Conservation (phyloP, 192 early-diverging fungal genomes). For the Linnemannia hyalina region DNA sequence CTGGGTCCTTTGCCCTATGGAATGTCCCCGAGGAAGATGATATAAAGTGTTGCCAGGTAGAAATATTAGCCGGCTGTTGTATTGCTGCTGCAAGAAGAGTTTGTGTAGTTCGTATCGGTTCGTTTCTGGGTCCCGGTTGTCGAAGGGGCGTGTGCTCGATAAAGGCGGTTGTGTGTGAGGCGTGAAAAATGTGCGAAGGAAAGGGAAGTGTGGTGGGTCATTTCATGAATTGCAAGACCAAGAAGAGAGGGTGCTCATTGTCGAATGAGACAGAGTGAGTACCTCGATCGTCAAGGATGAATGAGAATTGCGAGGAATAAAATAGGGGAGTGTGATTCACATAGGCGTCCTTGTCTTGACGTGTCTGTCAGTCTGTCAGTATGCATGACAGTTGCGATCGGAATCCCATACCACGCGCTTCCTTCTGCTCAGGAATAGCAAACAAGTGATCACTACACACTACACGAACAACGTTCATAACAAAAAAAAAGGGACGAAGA, state of each 20-base stretch:
- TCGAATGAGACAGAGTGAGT: neutral
- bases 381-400: conserved; percentile 25
- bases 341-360: neutral
- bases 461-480: neutral
- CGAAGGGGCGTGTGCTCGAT: neutral
- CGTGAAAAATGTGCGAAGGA: neutral
- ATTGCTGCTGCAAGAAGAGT: neutral
- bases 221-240: neutral
- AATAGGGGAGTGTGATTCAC: neutral
- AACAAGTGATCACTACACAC: neutral
- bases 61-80: neutral
- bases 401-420: conserved; percentile 5
- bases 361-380: neutral
- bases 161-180: neutral
- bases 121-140: neutral
- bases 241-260: neutral
- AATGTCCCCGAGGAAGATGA: neutral
- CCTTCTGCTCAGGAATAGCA: neutral
- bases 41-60: neutral
- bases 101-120: neutral
- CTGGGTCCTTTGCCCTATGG: conserved; percentile 41
- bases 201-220: neutral
- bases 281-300: conserved; percentile 24
- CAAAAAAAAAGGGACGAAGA: neutral
- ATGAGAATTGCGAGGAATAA: conserved; percentile 16